Conservation (phyloP, 371 early-diverging fungal species). For the Rhizopus delemar region DNA sequence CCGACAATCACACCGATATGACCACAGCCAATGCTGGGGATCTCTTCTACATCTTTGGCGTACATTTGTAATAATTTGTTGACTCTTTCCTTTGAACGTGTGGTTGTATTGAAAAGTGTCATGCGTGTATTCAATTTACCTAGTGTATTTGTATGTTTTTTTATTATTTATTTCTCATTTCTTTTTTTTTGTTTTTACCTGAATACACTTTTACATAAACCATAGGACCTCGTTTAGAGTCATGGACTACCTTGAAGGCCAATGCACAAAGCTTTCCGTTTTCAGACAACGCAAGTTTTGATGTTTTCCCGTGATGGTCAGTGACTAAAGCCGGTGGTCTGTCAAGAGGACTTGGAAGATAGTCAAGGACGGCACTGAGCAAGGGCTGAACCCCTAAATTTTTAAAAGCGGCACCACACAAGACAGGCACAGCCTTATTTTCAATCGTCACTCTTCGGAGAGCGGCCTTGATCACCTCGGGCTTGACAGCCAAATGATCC, state of each 20-base stretch:
- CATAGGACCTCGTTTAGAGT: conserved; percentile 82
- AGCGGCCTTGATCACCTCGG: conserved; percentile 63
- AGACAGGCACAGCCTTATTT: conserved; percentile 78
- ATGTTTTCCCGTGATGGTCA: conserved; percentile 35
- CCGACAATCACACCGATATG: conserved; percentile 93
- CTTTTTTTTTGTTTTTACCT: conserved; percentile 45
- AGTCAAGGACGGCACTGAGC: conserved; percentile 86
- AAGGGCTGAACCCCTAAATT: conserved; percentile 93
- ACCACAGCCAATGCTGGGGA: conserved; percentile 73
- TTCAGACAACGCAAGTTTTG: conserved; percentile 41
- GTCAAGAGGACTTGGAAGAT: conserved; percentile 83
- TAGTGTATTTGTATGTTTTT: conserved; percentile 5
- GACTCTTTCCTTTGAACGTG: conserved; percentile 76
- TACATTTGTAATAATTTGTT: conserved; percentile 89
- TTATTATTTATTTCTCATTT: not conserved
- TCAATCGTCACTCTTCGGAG: conserved; percentile 73
- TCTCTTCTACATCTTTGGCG: conserved; percentile 88
- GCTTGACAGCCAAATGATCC: conserved; percentile 67
- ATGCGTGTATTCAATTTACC: conserved; percentile 67
- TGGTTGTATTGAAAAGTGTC: conserved; percentile 70
- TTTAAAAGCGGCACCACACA: conserved; percentile 88
- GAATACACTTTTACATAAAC: conserved; percentile 95
- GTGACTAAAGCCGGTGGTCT: conserved; percentile 66
- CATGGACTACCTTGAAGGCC: conserved; percentile 92
- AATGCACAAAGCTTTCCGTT: conserved; percentile 74